A percentile compares a stretch with the other conserved stretches of the same genome.
Conservation (phyloP, 2,329 filamentous ascomycete species). For the Acrocalymma vagum region DNA sequence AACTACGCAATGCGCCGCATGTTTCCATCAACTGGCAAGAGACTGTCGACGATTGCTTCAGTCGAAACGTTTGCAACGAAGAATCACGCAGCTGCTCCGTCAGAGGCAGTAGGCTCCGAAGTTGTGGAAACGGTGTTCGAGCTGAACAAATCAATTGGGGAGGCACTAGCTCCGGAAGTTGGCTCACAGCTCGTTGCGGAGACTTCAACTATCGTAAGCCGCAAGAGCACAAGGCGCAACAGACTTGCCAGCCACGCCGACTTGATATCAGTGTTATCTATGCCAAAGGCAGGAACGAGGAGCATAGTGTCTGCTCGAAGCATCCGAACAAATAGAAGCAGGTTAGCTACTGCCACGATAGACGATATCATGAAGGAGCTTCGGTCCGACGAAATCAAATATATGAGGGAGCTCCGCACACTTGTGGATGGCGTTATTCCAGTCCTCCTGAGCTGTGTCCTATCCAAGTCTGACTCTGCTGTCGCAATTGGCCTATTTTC, state of each 20-base stretch:
- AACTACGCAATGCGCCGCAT: conserved; percentile 51
- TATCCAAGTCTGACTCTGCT: conserved; percentile 73
- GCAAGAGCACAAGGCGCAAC: conserved; percentile 62
- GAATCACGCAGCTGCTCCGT: conserved; percentile 35
- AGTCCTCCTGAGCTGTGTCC: conserved; percentile 84
- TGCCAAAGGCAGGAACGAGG: conserved; percentile 69
- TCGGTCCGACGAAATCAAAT: conserved; percentile 82
- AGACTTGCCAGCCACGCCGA: conserved; percentile 92
- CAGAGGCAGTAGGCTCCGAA: conserved; percentile 36
- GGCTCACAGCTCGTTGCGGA: conserved; percentile 39
- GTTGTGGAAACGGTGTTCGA: conserved; percentile 26
- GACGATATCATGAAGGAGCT: conserved; percentile 83
- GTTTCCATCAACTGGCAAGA: conserved; percentile 63
- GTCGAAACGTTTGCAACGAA: conserved; percentile 60
- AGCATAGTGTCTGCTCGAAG: conserved; percentile 81
- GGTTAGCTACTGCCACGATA: conserved; percentile 72
- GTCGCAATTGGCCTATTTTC: conserved; percentile 74
- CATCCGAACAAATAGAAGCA: conserved; percentile 75
- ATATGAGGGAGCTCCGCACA: conserved; percentile 89
- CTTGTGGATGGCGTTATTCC: conserved; percentile 95
- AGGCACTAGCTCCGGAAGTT: conserved; percentile 36
- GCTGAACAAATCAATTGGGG: conserved; percentile 23
- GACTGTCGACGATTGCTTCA: conserved; percentile 67
- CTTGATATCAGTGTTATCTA: conserved; percentile 88
- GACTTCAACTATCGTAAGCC: conserved; percentile 49